Evolutionary conservation across 345 rosid species (phyloP).

Genomic region (Noccaea caerulescens): DNA sequence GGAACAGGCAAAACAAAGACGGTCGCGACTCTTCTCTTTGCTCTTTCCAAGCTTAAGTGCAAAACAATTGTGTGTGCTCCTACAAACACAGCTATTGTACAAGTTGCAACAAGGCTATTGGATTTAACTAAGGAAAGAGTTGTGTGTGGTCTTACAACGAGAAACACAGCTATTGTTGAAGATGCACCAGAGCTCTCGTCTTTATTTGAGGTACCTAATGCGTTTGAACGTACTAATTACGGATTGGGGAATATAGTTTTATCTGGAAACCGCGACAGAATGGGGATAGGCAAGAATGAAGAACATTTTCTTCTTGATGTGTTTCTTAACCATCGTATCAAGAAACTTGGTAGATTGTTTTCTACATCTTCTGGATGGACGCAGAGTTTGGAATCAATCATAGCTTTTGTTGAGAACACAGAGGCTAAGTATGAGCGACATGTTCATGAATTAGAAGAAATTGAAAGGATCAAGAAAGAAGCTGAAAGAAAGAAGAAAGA

Average conservation of each 20-base stretch:
- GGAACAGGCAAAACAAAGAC: slow-evolving; percentile 56
- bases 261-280: slow-evolving; percentile 42
- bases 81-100: slow-evolving; percentile 46
- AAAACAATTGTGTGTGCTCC: slow-evolving; percentile 53
- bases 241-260: slow-evolving; percentile 46
- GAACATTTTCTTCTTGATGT: slow-evolving; percentile 33
- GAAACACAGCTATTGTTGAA: slow-evolving; percentile 47
- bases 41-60: slow-evolving; percentile 43
- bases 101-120: slow-evolving; percentile 41
- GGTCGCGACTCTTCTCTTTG: slow-evolving; percentile 30
- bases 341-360: slow-evolving; percentile 24
- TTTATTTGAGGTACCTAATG: neutral
- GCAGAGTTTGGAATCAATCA: slow-evolving; percentile 29
- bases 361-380: slow-evolving; percentile 38
- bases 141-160: slow-evolving; percentile 55
- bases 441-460: neutral
- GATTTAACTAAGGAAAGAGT: slow-evolving; percentile 8
- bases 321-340: slow-evolving; percentile 48
- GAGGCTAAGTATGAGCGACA: slow-evolving; percentile 8
- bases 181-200: slow-evolving; percentile 39
- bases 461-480: neutral
- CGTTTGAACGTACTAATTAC: slow-evolving; percentile 31
- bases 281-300: slow-evolving; percentile 31
- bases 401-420: slow-evolving; percentile 36
- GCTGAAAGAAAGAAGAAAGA: neutral